A percentile compares a stretch with the other conserved stretches of the same genome.
Evolutionary conservation across 2,329 filamentous ascomycete species (phyloP).

Genomic region (Penicillium griseofulvum): DNA sequence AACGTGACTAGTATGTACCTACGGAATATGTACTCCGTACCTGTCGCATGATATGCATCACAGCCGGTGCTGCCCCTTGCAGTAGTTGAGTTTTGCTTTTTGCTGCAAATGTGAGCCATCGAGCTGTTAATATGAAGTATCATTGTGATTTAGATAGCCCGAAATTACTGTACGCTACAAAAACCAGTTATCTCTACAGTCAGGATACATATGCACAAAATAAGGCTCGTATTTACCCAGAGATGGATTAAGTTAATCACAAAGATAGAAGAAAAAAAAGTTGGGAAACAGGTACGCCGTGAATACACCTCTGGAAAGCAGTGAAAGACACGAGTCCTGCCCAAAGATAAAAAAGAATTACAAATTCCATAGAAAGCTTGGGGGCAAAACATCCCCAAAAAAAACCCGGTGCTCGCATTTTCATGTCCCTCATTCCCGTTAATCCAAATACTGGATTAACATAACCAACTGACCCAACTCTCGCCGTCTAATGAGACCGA

Average conservation of each 20-base stretch:
- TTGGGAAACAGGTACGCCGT: conserved; percentile 12
- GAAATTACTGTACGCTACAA: background rate
- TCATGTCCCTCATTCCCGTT: conserved; percentile 19
- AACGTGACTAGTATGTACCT: too few relatives aligned
- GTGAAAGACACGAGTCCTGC: conserved; percentile 4
- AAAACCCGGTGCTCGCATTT: conserved; percentile 16
- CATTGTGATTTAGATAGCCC: too few relatives aligned
- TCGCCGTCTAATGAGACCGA: background rate
- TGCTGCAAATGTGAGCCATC: background rate
- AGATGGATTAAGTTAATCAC: conserved; percentile 13
- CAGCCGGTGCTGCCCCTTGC: background rate
- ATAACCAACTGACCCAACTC: background rate
- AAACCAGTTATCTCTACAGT: background rate
- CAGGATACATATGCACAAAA: background rate
- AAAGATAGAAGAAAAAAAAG: conserved; percentile 2
- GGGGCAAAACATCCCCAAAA: background rate
- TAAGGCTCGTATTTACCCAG: conserved; percentile 11
- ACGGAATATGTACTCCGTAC: background rate
- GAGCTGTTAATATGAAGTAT: background rate
- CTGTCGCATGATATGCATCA: background rate
- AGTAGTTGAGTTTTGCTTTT: background rate
- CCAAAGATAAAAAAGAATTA: conserved; percentile 11
- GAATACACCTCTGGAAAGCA: conserved; percentile 4
- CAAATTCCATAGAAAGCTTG: conserved; percentile 14
- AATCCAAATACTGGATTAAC: background rate